These are phyloP conservation scores for Oryza nivara DNA, from an alignment of 176 grass and related monocot species.

Conservation along the genomic window DNA sequence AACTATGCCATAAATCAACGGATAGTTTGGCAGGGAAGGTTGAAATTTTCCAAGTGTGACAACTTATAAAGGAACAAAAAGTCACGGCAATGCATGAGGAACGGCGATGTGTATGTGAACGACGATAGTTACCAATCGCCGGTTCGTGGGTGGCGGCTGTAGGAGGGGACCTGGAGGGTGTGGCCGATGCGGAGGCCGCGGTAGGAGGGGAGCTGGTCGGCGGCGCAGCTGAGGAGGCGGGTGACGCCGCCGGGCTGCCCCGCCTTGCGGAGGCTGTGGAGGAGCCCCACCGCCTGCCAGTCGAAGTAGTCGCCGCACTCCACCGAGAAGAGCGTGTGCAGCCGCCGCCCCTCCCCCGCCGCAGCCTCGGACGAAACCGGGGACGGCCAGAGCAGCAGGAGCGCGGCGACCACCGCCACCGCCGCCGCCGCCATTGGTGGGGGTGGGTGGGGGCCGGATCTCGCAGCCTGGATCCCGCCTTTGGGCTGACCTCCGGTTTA, in stretches of 20 bases:
- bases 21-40: not conserved
- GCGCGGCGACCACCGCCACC: conserved; percentile 20
- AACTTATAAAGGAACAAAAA: not conserved
- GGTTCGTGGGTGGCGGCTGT: conserved; percentile 86
- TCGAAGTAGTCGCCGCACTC: conserved; percentile 98
- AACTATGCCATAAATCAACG: conserved; percentile 11
- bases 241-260: conserved; percentile 80
- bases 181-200: conserved; percentile 75
- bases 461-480: conserved; percentile 43
- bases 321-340: conserved; percentile 97
- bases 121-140: conserved; percentile 75
- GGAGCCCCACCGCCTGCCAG: conserved; percentile 92
- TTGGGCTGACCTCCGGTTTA: not conserved
- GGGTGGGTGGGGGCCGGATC: conserved; percentile 42
- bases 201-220: conserved; percentile 70
- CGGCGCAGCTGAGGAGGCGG: conserved; percentile 77
- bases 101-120: conserved; percentile 26
- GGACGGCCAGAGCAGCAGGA: conserved; percentile 12
- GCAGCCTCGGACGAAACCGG: not conserved
- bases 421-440: conserved; percentile 47
- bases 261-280: conserved; percentile 87
- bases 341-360: conserved; percentile 56
- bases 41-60: not conserved
- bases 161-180: conserved; percentile 84
- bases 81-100: not conserved